Evolutionary conservation across 2,329 filamentous ascomycete genomes (phyloP).

Genomic region (Ceratocystis papillata): DNA sequence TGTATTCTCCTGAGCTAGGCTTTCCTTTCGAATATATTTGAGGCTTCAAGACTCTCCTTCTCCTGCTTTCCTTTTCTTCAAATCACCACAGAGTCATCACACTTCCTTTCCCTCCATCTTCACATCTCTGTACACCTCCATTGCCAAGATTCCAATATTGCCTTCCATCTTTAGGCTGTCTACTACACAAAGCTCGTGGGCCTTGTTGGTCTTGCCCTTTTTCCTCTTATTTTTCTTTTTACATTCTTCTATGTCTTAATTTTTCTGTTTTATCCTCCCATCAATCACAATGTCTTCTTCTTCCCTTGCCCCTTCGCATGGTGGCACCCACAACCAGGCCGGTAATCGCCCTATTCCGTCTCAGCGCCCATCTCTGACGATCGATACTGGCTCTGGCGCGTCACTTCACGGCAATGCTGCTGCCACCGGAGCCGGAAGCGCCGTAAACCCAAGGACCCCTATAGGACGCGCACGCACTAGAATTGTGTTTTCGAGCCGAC

Average conservation of each 20-base stretch:
- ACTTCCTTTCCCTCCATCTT: background rate
- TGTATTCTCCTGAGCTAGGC: background rate
- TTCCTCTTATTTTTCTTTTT: too few species aligned
- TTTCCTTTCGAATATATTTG: background rate
- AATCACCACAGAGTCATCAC: background rate
- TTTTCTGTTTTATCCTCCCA: too few species aligned
- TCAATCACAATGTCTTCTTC: too few species aligned
- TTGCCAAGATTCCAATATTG: background rate
- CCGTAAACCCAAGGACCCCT: background rate
- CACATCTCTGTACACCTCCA: background rate
- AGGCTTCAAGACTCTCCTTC: background rate
- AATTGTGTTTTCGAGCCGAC: too few species aligned
- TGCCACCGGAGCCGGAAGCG: background rate
- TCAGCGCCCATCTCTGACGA: slow-evolving; percentile 16
- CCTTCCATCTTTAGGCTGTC: too few species aligned
- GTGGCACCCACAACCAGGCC: too few species aligned
- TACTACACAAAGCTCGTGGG: too few species aligned
- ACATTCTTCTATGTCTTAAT: too few species aligned
- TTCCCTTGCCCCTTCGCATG: background rate
- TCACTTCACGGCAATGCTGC: background rate
- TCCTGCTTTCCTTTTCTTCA: background rate
- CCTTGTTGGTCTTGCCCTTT: too few species aligned
- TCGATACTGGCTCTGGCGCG: slow-evolving; percentile 17
- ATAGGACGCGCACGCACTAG: background rate
- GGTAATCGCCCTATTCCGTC: background rate